A percentile compares a stretch with the other conserved stretches of the same genome.
phyloP scores from a whole-genome alignment of 495 filamentous ascomycete genomes.

The Hypoxylon cercidicola region DNA sequence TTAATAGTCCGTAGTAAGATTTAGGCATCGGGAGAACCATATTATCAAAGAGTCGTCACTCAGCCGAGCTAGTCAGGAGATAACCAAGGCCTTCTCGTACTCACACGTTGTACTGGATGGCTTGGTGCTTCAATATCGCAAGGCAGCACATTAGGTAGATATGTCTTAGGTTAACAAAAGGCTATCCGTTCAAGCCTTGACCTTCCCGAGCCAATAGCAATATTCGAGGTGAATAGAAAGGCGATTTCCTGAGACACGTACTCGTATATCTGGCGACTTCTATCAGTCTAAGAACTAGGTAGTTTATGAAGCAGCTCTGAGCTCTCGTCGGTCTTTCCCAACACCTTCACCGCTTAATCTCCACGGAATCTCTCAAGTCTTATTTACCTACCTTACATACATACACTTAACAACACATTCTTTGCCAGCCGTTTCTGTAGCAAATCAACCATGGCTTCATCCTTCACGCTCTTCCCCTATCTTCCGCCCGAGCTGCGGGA shows the following conservation, averaged over 20 bases:
- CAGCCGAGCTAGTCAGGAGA: neutral
- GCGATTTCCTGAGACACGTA: too few species aligned
- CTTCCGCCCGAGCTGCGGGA: slow-evolving; percentile 29
- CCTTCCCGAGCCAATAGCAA: too few species aligned
- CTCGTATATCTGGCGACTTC: too few species aligned
- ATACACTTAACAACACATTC: neutral
- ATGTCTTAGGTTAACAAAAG: neutral
- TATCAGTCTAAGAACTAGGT: too few species aligned
- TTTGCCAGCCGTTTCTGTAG: neutral
- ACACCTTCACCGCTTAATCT: too few species aligned
- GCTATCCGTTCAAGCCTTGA: too few species aligned
- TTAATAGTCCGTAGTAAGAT: too few species aligned
- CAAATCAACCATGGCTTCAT: neutral
- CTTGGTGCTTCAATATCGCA: neutral
- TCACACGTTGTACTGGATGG: neutral
- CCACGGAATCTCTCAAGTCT: too few species aligned
- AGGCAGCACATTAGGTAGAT: neutral
- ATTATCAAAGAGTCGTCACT: neutral
- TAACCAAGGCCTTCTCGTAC: neutral
- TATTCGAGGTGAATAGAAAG: too few species aligned
- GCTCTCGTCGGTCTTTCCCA: too few species aligned
- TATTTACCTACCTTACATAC: too few species aligned
- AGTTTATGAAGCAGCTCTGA: too few species aligned
- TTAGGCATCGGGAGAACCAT: neutral
- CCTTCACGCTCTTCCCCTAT: slow-evolving; percentile 30